phyloP scores from a whole-genome alignment of 768 basidiomycete genomes.

The Lentinula aciculospora region DNA sequence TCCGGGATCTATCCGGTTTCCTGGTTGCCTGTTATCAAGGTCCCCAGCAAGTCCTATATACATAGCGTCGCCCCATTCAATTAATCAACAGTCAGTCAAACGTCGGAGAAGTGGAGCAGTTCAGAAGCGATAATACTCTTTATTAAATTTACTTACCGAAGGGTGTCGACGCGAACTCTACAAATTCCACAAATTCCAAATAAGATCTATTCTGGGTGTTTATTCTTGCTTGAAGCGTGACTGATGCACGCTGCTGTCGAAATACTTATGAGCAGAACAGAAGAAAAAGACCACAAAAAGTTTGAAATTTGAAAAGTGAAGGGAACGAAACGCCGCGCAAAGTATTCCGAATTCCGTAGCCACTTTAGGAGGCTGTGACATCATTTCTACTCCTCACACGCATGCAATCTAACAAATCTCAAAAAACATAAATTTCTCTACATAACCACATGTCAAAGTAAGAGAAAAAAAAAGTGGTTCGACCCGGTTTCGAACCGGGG shows the following conservation, averaged over 20 bases:
- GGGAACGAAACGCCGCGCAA: background rate
- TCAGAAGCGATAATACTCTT: background rate
- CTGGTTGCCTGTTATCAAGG: background rate
- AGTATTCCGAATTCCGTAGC: background rate
- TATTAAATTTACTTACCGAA: background rate
- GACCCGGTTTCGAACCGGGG: constrained; percentile 2
- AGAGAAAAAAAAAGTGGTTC: background rate
- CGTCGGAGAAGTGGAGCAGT: background rate
- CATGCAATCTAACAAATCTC: too few relatives aligned
- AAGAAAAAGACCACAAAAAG: background rate
- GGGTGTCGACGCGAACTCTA: background rate
- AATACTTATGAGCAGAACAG: too few relatives aligned
- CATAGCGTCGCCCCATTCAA: background rate
- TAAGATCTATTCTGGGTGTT: too few relatives aligned
- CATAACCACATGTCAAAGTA: too few relatives aligned
- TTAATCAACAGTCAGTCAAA: background rate
- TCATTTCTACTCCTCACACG: background rate
- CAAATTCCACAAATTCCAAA: too few relatives aligned
- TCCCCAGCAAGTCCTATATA: background rate
- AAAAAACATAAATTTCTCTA: too few relatives aligned
- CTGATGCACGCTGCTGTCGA: too few relatives aligned
- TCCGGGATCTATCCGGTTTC: background rate
- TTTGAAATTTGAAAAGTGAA: background rate
- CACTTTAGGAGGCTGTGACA: background rate
- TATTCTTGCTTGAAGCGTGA: too few relatives aligned